Conservation (phyloP, 139 green algal species). For the Chlamydomonas sp. region DNA sequence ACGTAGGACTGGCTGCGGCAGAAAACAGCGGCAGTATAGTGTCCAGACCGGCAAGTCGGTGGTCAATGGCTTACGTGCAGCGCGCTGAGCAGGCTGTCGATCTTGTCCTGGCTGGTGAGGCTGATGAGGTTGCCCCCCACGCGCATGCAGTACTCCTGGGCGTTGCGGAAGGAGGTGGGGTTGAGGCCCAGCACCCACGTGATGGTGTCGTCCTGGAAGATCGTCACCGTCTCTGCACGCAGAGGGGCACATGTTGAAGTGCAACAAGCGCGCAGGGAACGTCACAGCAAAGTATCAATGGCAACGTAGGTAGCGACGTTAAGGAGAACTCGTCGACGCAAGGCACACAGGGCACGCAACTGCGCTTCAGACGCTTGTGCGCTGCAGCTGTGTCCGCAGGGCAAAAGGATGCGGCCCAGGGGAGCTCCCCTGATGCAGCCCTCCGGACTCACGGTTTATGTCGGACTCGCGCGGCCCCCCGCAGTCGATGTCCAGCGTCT, state of each 20-base stretch:
- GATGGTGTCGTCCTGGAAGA: background rate
- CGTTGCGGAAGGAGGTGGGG: constrained; percentile 10
- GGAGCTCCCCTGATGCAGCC: no score
- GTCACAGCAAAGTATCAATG: no score
- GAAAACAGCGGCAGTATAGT: background rate
- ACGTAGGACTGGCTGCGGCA: no score
- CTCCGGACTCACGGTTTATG: background rate
- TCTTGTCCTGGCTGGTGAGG: background rate
- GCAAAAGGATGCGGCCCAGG: no score
- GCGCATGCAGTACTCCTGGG: background rate
- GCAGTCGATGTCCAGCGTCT: background rate
- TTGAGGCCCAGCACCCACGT: constrained; percentile 1
- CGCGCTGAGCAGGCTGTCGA: background rate
- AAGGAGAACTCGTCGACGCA: no score
- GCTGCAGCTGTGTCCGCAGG: no score
- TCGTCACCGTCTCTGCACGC: background rate
- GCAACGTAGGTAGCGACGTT: no score
- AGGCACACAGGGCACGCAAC: no score
- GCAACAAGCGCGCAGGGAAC: no score
- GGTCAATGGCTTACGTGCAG: background rate
- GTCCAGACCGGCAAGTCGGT: background rate
- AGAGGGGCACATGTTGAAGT: background rate
- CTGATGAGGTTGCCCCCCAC: background rate
- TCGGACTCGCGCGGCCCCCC: background rate
- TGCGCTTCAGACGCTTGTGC: no score